phyloP scores from a whole-genome alignment of 2,329 filamentous ascomycete species.

The Ophiocordyceps unilateralis region DNA sequence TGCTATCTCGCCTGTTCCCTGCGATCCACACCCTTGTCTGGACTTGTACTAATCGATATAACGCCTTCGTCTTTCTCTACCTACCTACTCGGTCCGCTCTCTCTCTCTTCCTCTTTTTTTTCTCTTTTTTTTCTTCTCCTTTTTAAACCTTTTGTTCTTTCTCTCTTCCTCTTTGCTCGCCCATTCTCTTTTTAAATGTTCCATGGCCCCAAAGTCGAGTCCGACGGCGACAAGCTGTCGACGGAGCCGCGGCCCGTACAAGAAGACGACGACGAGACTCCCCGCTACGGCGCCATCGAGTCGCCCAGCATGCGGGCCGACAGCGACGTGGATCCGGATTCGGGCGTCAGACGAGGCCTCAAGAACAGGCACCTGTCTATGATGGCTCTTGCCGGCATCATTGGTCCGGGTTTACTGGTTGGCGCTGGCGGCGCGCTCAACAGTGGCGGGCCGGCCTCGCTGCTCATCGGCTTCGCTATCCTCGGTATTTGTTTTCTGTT shows the following conservation, averaged over 20 bases:
- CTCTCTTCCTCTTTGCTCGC: neutral
- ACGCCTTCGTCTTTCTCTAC: neutral
- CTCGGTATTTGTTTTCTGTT: slow-evolving; percentile 26
- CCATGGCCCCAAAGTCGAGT: neutral
- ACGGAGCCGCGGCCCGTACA: slow-evolving; percentile 1
- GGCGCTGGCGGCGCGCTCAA: slow-evolving; percentile 53
- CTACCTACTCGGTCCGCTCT: neutral
- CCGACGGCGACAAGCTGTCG: slow-evolving; percentile 2
- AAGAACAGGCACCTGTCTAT: slow-evolving; percentile 52
- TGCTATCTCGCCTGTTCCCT: no score
- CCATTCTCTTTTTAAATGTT: slow-evolving; percentile 1
- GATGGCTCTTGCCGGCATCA: slow-evolving; percentile 45
- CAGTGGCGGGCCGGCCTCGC: slow-evolving; percentile 51
- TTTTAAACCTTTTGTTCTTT: neutral
- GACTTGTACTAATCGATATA: no score
- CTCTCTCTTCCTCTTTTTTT: neutral
- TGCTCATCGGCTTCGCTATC: slow-evolving; percentile 56
- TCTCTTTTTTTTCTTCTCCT: neutral
- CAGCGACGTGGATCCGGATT: slow-evolving; percentile 36
- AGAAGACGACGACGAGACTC: slow-evolving; percentile 3
- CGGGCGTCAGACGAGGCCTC: slow-evolving; percentile 50
- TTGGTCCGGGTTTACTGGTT: slow-evolving; percentile 54
- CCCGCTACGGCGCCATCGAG: slow-evolving; percentile 5
- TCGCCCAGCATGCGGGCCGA: neutral
- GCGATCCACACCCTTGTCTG: no score